Percentiles rank a stretch among this genome's conserved stretches.
Evolutionary conservation across 148 eudicot genomes (phyloP).

Genomic region (Rhododendron griersonianum): DNA sequence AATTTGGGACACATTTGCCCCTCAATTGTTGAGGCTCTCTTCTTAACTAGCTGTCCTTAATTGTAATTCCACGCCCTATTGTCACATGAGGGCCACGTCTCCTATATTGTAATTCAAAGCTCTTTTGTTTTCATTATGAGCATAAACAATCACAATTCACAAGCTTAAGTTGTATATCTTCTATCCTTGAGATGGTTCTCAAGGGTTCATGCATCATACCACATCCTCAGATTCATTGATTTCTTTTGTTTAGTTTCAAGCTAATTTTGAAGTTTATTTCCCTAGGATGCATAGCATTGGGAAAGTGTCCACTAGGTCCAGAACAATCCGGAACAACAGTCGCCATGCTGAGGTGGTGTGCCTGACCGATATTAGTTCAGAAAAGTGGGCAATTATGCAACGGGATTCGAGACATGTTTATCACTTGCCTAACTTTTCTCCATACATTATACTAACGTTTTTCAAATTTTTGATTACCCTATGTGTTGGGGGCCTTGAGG

Average conservation of each 20-base stretch:
- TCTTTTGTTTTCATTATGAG: not conserved
- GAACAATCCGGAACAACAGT: not conserved
- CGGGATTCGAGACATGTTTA: no score
- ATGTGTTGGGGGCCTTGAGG: no score
- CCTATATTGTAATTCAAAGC: not conserved
- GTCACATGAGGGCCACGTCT: no score
- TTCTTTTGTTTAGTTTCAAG: not conserved
- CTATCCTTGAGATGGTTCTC: not conserved
- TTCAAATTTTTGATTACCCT: no score
- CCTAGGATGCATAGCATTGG: not conserved
- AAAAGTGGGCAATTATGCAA: no score
- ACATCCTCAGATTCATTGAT: not conserved
- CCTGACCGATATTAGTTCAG: not conserved
- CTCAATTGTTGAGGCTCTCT: no score
- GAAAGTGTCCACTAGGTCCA: not conserved
- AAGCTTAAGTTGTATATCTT: not conserved
- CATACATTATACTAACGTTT: no score
- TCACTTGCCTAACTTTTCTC: no score
- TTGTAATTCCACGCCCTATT: no score
- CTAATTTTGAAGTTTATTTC: not conserved
- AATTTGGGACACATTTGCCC: no score
- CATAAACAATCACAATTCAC: not conserved
- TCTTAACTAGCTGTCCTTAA: no score
- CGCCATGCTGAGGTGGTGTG: not conserved
- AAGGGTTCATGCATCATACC: not conserved